phyloP scores from a whole-genome alignment of 1,139 yeast genomes.

The Sugiyamaella paludigena region DNA sequence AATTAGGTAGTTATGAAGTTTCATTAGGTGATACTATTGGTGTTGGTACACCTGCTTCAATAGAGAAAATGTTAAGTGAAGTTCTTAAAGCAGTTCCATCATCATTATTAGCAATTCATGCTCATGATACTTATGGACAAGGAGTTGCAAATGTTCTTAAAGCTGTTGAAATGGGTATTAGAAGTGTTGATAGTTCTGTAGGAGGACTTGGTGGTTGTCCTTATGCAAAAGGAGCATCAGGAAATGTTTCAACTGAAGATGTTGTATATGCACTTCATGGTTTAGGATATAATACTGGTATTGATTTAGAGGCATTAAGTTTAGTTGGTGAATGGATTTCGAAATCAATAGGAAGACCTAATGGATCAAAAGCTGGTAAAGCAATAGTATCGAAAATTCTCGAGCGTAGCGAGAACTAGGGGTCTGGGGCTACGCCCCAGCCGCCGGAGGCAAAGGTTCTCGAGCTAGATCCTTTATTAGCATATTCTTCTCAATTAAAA shows the following conservation, averaged over 20 bases:
- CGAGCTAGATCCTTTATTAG: no score
- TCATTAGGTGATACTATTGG: slow-evolving; percentile 41
- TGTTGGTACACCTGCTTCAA: slow-evolving; percentile 36
- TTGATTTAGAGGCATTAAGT: slow-evolving; percentile 32
- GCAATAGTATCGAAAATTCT: slow-evolving; percentile 27
- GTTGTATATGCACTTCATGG: slow-evolving; percentile 39
- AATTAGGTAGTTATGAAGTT: slow-evolving; percentile 39
- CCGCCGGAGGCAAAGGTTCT: no score
- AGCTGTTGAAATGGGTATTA: slow-evolving; percentile 37
- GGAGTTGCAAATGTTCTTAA: slow-evolving; percentile 38
- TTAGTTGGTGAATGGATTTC: slow-evolving; percentile 37
- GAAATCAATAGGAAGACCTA: slow-evolving; percentile 28
- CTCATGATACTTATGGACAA: slow-evolving; percentile 41
- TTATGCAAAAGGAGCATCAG: slow-evolving; percentile 40
- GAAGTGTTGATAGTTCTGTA: slow-evolving; percentile 37
- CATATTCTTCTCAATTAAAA: no score
- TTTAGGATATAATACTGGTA: slow-evolving; percentile 37
- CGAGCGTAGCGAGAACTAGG: no score
- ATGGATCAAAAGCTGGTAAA: slow-evolving; percentile 36
- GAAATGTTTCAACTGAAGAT: slow-evolving; percentile 40
- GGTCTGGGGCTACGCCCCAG: no score
- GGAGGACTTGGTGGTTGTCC: slow-evolving; percentile 43
- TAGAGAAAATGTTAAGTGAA: slow-evolving; percentile 30
- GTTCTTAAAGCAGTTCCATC: slow-evolving; percentile 31
- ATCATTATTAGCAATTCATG: slow-evolving; percentile 37